Evolutionary conservation across 2,329 filamentous ascomycete species (phyloP), one percentile per base, ranked within the genome.

Genomic region (Alternaria sp.): DNA sequence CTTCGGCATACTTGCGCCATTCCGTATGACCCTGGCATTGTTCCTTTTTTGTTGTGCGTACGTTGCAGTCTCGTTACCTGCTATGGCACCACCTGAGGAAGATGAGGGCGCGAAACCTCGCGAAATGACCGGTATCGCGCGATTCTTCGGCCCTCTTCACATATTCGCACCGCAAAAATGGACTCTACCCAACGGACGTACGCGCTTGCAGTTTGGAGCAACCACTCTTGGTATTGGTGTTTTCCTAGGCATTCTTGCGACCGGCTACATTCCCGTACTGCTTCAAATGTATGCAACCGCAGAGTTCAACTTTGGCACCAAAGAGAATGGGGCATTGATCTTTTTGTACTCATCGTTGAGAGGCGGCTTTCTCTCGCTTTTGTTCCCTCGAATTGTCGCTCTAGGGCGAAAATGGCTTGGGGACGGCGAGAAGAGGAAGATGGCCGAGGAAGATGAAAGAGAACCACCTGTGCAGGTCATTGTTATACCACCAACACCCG

Each of bases 241-340:
- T 2, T 91, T 90, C 58, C 75, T 89, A 0, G 88, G 86, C 0
- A 87, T 91, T 70, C 80, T 90, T 2, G 88, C 89, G 0, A 90
- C 89, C 0, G 88, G 87, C 2, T 91, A 90, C 55, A 87, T 88
- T 0, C 85, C 87, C 0, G 80, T 85, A 0, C 77, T 91, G 10
- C 74, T 83, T 0, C 81, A 83, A 54, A 80, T 83, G 77, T 83
- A 81, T 64, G 74, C 79, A 5, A 82, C 80, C 0, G 77, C 81
- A 26, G 70, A 77, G 3, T 81, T 81, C 56, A 72, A 71, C 6
- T 83, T 83, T 53, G 77, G 77, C 4, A 79, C 80, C 0, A 77
- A 68, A 8, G 78, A 79, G 48, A 83, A 83, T 51, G 79, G 80
- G 1, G 77, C 75, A 58, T 72, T 83, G 3, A 80, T 83, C 40